phyloP scores from a whole-genome alignment of 768 basidiomycete species.

The Coprinellus aureogranulatus region DNA sequence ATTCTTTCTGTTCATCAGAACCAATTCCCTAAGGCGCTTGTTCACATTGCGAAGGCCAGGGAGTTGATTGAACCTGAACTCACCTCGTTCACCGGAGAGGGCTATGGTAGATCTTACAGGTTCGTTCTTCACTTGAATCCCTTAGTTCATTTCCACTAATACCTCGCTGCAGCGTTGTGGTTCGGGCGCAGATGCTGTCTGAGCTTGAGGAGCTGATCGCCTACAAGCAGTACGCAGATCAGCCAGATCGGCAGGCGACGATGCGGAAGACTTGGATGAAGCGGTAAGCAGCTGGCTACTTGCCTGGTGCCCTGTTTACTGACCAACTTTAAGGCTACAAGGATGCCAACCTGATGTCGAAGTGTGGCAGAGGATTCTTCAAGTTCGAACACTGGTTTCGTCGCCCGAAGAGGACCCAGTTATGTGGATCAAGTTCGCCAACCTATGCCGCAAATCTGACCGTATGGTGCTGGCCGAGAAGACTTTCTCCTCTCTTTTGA shows the following conservation, averaged over 20 bases:
- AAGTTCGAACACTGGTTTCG: slow-evolving; percentile 91
- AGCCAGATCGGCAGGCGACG: slow-evolving; percentile 85
- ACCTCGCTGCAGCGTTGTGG: slow-evolving; percentile 67
- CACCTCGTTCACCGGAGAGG: slow-evolving; percentile 88
- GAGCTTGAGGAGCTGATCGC: slow-evolving; percentile 97
- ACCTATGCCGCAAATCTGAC: slow-evolving; percentile 92
- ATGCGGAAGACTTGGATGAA: slow-evolving; percentile 98
- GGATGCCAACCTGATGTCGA: slow-evolving; percentile 98
- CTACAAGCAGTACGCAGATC: slow-evolving; percentile 92
- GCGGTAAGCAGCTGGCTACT: slow-evolving; percentile 47
- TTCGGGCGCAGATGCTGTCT: slow-evolving; percentile 96
- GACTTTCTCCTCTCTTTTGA: slow-evolving; percentile 88
- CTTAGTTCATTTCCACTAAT: background rate
- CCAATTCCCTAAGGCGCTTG: slow-evolving; percentile 87
- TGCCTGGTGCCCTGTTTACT: background rate
- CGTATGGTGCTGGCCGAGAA: slow-evolving; percentile 95
- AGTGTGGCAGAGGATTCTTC: slow-evolving; percentile 96
- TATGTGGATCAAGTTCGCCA: slow-evolving; percentile 99
- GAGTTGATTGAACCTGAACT: slow-evolving; percentile 90
- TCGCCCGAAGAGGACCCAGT: slow-evolving; percentile 91
- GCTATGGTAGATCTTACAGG: slow-evolving; percentile 97
- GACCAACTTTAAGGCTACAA: slow-evolving; percentile 57
- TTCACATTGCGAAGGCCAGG: slow-evolving; percentile 88
- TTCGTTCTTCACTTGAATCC: slow-evolving; percentile 35
- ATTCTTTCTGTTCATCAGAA: slow-evolving; percentile 96